Base-by-base conservation (phyloP, 352 stramenopile genomes). In the Globisporangium apiculatum region DNA sequence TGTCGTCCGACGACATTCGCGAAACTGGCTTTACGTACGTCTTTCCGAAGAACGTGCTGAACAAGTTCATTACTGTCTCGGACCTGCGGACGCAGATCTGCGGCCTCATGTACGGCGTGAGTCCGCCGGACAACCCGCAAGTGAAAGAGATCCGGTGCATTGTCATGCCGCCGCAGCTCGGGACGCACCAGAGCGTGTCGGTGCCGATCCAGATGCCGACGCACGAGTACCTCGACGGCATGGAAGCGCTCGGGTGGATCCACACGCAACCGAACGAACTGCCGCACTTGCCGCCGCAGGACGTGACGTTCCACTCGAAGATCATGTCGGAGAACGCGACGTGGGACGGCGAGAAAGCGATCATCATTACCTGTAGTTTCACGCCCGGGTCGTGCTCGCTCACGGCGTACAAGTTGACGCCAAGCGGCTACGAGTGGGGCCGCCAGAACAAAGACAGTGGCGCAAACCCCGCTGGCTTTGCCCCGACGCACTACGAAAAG, bases 101-200 rank as follows among this genome's bases (percentile, higher is more conserved):
- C 51, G 98, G 97, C 11, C 97, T 99, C 58, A 87, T 99, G 61
- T 99, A 99, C 72, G 98, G 98, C 66, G 91, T 99, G 3, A 99
- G 96, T 50, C 98, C 97, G 37, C 79, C 87, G 8, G 97, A 99
- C 69, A 99, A 99, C 76, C 88, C 97, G 60, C 89, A 98, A 65
- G 97, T 99, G 40, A 98, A 99, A 75, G 98, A 99, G 73, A 98
- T 99, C 49, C 93, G 97, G 24, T 98, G 93, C 71, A 99, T 99
- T 64, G 97, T 99, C 1, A 91, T 99, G 80, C 96, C 98, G 5
- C 98, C 98, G 40, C 98, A 99, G 78, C 81, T 99, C 45, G 97
- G 97, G 47, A 99, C 97, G 55, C 97, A 99, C 60, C 94, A 99
- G 69, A 97, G 69, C 57, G 96, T 99, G 17, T 98, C 93, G 52